Percentiles rank a stretch among this genome's conserved stretches.
Evolutionary conservation across 208 protist species (phyloP).

Genomic region (Trichomonas vaginalis): DNA sequence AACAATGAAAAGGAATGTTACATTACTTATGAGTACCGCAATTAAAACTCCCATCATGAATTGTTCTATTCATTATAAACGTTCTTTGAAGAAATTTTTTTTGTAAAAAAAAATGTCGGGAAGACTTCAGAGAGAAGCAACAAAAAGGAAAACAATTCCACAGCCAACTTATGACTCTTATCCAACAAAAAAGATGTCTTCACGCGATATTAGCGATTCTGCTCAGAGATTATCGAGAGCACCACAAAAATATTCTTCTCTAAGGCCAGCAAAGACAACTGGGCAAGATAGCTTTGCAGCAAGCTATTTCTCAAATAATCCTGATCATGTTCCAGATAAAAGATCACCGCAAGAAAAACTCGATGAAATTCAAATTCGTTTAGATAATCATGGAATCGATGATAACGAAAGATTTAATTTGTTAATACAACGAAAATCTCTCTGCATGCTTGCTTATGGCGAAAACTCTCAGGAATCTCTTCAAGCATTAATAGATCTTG

Average conservation of each 20-base stretch:
- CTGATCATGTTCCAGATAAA: background rate
- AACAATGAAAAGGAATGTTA: no score
- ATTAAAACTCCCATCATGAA: no score
- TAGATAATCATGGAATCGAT: background rate
- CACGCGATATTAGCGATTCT: background rate
- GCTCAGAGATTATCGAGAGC: background rate
- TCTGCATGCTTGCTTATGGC: background rate
- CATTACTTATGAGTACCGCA: no score
- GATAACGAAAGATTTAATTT: background rate
- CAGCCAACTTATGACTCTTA: background rate
- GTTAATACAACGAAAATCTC: background rate
- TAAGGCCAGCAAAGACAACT: background rate
- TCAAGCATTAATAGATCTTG: background rate
- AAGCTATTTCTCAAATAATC: background rate
- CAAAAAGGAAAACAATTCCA: background rate
- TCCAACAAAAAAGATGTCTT: background rate
- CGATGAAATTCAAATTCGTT: background rate
- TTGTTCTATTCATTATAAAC: no score
- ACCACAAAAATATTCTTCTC: background rate
- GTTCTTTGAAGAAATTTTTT: no score
- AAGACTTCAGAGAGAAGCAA: background rate
- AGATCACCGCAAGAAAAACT: constrained; percentile 8
- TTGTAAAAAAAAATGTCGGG: background rate
- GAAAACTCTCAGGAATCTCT: background rate
- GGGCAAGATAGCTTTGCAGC: background rate